phyloP scores from a whole-genome alignment of 306 rosid genomes.

The Malus sylvestris region DNA sequence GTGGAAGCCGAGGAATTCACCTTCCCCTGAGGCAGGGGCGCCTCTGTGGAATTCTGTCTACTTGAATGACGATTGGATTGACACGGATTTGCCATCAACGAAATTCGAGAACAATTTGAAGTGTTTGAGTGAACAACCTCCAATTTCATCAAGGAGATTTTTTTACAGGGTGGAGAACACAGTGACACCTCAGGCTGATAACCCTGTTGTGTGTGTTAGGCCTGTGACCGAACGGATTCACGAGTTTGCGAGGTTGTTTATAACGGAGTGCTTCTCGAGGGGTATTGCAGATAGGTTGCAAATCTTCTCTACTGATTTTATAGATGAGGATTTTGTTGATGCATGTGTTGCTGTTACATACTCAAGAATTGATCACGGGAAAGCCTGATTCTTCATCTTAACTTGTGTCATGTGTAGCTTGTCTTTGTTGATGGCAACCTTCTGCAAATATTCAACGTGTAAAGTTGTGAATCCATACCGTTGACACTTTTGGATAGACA shows the following conservation, averaged over 20 bases:
- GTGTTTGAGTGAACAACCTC: slow-evolving; percentile 53
- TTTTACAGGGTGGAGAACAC: slow-evolving; percentile 91
- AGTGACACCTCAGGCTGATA: slow-evolving; percentile 65
- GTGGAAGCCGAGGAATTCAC: slow-evolving; percentile 74
- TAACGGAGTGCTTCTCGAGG: slow-evolving; percentile 41
- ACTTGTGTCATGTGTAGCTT: background rate
- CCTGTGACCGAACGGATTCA: slow-evolving; percentile 71
- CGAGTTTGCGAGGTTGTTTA: slow-evolving; percentile 58
- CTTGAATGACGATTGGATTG: slow-evolving; percentile 71
- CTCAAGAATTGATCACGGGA: slow-evolving; percentile 59
- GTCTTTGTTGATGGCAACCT: no score
- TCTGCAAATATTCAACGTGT: no score
- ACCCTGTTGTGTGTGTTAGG: slow-evolving; percentile 60
- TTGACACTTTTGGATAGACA: no score
- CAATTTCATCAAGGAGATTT: slow-evolving; percentile 50
- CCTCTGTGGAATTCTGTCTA: slow-evolving; percentile 50
- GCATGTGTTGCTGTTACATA: slow-evolving; percentile 66
- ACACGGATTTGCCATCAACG: slow-evolving; percentile 82
- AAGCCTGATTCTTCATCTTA: slow-evolving; percentile 22
- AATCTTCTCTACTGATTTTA: slow-evolving; percentile 71
- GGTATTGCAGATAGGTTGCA: slow-evolving; percentile 54
- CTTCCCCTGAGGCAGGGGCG: slow-evolving; percentile 49
- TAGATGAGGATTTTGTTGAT: slow-evolving; percentile 78
- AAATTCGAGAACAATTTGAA: slow-evolving; percentile 73
- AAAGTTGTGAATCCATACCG: no score